These are phyloP conservation scores for Aristolochia contorta DNA, from an alignment of 164 flowering plant species.

Conservation along the genomic window DNA sequence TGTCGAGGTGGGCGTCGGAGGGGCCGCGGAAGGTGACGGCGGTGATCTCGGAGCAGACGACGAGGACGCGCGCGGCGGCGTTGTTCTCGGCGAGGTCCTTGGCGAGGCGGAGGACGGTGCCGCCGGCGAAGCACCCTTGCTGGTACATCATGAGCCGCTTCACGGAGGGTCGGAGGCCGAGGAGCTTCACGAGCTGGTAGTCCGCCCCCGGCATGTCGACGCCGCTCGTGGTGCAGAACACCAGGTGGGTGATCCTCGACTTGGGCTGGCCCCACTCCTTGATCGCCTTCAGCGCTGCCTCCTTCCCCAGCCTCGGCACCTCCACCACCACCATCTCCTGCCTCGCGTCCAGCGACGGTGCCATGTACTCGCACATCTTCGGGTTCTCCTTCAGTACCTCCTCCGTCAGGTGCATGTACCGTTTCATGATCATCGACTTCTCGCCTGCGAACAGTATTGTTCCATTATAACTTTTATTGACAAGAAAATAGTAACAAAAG, in stretches of 20 bases:
- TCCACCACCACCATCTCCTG: conserved; percentile 44
- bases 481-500: no score
- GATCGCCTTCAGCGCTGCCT: conserved; percentile 37
- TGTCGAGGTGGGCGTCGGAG: conserved; percentile 28
- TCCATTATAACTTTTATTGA: no score
- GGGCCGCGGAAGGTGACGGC: conserved; percentile 35
- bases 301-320: conserved; percentile 39
- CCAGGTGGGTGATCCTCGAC: conserved; percentile 45
- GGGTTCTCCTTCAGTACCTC: conserved; percentile 40
- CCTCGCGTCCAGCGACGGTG: conserved; percentile 36
- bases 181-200: conserved; percentile 42
- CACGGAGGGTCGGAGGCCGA: conserved; percentile 46
- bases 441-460: conserved; percentile 37
- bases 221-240: conserved; percentile 45
- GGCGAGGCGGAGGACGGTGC: conserved; percentile 38
- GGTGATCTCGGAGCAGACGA: conserved; percentile 40
- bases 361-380: conserved; percentile 30
- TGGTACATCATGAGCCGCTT: conserved; percentile 49
- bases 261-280: conserved; percentile 54
- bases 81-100: conserved; percentile 52
- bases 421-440: conserved; percentile 38
- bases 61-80: conserved; percentile 39
- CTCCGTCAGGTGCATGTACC: conserved; percentile 38
- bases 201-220: conserved; percentile 52
- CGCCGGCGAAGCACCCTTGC: conserved; percentile 41